Evolutionary conservation across 2,329 filamentous ascomycete species (phyloP), one percentile per base, ranked within the genome.

Genomic region (Fusarium denticulatum): DNA sequence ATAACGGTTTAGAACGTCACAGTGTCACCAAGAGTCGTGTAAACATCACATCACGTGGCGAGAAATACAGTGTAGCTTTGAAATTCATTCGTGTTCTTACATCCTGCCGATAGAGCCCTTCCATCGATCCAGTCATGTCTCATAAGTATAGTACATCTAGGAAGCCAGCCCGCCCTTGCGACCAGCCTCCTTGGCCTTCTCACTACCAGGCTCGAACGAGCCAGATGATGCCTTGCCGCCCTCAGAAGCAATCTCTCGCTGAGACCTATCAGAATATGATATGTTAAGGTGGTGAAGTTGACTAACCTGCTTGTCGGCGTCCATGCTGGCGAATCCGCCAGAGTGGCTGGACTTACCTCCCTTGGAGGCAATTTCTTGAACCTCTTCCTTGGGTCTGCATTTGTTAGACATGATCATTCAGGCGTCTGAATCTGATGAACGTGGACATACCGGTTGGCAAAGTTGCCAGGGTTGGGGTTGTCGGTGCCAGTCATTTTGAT

Each of bases 201-300:
- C 84, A 53, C 85, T 86, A 12, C 88, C 86, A 2, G 84, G 83
- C 74, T 89, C 85, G 60, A 90, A 90, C 7, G 84, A 87, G 9
- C 88, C 87, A 40, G 83, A 82, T 0, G 87, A 89, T 1, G 86
- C 85, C 58, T 88, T 81, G 9, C 87, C 88, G 15, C 88, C 88
- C 78, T 83, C 82, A 16, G 88, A 89, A 4, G 88, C 88, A 66
- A 90, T 89, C 3, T 89, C 84, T 26, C 82, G 81, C 87, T 68
- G 7, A 0, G 1, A 24, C 6, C 12, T 22, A 37, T 74, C 14
- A 73, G 34, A 24, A 10, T 6, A 2, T 12, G 9, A 20, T 9
- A 14, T 6, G 26, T 5, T 5, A 28, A 28, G 26, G 26, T 28
- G 26, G 26, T 28, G 26, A 28, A 28, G 26, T 28, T 72, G 71